Percentiles rank a stretch among this genome's conserved stretches.
Conservation (phyloP, 305 asterid genomes). For the Solanum hybrid region DNA sequence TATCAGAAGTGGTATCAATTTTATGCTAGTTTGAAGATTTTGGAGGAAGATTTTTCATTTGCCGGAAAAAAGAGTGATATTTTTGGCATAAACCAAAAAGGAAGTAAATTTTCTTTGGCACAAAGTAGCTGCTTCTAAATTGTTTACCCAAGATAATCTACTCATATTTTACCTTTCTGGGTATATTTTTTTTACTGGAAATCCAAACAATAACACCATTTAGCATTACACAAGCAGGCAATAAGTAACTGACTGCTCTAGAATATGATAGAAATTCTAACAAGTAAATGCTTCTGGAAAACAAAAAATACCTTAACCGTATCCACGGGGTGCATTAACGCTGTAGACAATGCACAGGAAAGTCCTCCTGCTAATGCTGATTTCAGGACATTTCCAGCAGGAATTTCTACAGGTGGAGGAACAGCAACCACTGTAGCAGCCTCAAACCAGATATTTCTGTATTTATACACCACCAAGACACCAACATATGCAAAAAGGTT, state of each 20-base stretch:
- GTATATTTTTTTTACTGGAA: background rate
- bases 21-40: background rate
- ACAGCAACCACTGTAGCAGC: conserved; percentile 95
- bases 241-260: background rate
- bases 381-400: conserved; percentile 80
- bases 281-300: background rate
- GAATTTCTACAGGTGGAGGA: conserved; percentile 76
- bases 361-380: conserved; percentile 96
- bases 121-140: background rate
- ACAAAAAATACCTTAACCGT: conserved; percentile 54
- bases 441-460: conserved; percentile 89
- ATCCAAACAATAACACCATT: background rate
- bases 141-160: background rate
- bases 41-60: background rate
- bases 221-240: background rate
- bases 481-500: background rate
- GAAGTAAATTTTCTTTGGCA: background rate
- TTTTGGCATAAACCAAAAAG: background rate
- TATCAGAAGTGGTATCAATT: background rate
- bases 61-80: background rate
- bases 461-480: background rate
- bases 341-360: conserved; percentile 81
- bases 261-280: background rate
- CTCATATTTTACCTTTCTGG: background rate
- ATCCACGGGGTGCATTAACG: conserved; percentile 83